Evolutionary conservation across 23 red algal species (phyloP).

Genomic region (Rhodosorus marinus): DNA sequence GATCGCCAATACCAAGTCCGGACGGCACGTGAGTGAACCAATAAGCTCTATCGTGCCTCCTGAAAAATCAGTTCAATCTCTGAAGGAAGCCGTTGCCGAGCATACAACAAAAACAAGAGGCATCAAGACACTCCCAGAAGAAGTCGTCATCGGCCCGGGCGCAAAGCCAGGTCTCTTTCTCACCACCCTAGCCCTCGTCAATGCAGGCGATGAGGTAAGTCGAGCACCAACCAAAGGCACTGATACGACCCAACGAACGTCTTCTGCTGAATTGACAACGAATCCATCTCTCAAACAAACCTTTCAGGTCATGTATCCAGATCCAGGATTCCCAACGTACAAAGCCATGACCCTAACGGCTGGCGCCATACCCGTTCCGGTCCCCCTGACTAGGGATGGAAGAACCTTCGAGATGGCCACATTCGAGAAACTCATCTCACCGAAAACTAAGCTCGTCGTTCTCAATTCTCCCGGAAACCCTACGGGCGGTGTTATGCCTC

Average conservation of each 20-base stretch:
- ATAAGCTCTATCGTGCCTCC: too few species aligned
- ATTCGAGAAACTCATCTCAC: constrained; percentile 10
- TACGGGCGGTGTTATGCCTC: constrained; percentile 46
- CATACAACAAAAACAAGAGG: constrained; percentile 9
- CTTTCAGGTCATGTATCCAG: constrained; percentile 69
- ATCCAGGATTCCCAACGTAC: constrained; percentile 93
- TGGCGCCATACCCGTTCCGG: constrained; percentile 31
- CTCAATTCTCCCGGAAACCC: constrained; percentile 96
- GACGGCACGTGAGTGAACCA: too few species aligned
- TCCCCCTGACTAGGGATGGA: constrained; percentile 12
- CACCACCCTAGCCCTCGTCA: constrained; percentile 35
- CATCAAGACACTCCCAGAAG: constrained; percentile 8
- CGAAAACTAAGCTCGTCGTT: constrained; percentile 25
- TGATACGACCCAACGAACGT: too few species aligned
- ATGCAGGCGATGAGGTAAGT: constrained; percentile 31
- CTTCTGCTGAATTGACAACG: too few species aligned
- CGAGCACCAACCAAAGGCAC: too few species aligned
- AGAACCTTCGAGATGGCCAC: constrained; percentile 29
- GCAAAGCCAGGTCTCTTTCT: constrained; percentile 85
- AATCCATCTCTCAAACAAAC: too few species aligned
- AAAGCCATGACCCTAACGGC: constrained; percentile 42
- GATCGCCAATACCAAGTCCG: too few species aligned
- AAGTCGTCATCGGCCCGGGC: constrained; percentile 78
- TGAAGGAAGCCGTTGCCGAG: constrained; percentile 41
- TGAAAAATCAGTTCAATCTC: too few species aligned